Conservation (phyloP, 2,329 filamentous ascomycete genomes). For the Aspergillus sp. region DNA sequence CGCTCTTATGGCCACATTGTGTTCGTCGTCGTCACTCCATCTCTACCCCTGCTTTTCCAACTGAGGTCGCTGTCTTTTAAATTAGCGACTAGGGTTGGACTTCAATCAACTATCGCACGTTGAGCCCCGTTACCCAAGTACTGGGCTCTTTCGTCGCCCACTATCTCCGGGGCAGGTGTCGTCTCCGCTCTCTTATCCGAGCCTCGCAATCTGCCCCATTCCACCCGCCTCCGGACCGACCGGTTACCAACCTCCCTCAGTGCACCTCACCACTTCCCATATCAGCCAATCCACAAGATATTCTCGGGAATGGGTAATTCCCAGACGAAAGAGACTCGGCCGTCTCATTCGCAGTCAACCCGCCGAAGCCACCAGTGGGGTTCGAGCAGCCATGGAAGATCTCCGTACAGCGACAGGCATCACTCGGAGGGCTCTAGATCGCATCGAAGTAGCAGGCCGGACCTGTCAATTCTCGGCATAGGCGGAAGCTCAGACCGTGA, state of each 20-base stretch:
- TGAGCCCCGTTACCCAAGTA: not conserved
- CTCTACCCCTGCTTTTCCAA: conserved; percentile 11
- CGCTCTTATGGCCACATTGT: conserved; percentile 32
- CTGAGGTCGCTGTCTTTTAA: conserved; percentile 9
- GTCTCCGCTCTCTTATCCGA: conserved; percentile 23
- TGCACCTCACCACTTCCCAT: not conserved
- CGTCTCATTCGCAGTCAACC: conserved; percentile 26
- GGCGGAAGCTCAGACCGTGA: conserved; percentile 52
- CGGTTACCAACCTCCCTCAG: not conserved
- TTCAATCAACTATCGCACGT: not conserved
- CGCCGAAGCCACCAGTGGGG: conserved; percentile 32
- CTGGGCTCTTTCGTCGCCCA: conserved; percentile 6
- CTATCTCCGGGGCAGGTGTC: conserved; percentile 13
- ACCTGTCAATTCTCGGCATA: conserved; percentile 61
- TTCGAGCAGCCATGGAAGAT: conserved; percentile 29
- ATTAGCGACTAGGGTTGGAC: conserved; percentile 1
- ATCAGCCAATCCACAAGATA: conserved; percentile 4
- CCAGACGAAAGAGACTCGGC: conserved; percentile 48
- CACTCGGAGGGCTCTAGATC: conserved; percentile 45
- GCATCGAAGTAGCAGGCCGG: conserved; percentile 56
- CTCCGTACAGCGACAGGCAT: conserved; percentile 30
- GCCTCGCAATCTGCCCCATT: conserved; percentile 18
- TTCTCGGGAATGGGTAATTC: conserved; percentile 45
- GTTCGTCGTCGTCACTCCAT: conserved; percentile 18
- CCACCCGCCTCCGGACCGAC: not conserved